Conservation (phyloP, 768 basidiomycete genomes). For the Mycena pura region DNA sequence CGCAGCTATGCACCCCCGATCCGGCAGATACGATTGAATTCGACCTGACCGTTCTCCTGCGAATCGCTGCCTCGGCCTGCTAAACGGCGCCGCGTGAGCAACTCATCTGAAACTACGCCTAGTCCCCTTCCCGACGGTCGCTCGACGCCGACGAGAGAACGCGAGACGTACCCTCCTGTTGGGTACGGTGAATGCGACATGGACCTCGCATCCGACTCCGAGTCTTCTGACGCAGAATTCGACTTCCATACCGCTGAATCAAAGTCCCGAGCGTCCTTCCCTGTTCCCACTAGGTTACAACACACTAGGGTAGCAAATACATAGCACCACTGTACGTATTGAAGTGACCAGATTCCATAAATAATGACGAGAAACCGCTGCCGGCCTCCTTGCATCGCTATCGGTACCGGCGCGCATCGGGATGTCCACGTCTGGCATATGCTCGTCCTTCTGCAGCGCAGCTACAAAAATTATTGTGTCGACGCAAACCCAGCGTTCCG, state of each 20-base stretch:
- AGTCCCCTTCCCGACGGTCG: not conserved
- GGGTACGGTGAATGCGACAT: conserved; percentile 25
- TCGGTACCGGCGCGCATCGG: no score
- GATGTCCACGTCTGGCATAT: no score
- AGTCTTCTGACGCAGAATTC: conserved; percentile 1
- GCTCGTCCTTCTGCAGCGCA: no score
- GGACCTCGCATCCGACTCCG: conserved; percentile 23
- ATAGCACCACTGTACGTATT: no score
- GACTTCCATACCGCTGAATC: not conserved
- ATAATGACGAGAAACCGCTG: no score
- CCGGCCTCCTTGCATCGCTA: no score
- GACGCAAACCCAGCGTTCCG: no score
- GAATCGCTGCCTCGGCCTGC: conserved; percentile 16
- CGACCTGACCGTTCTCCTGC: conserved; percentile 14
- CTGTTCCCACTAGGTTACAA: no score
- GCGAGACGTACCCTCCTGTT: conserved; percentile 15
- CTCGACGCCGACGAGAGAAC: not conserved
- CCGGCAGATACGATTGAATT: conserved; percentile 19
- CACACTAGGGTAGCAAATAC: no score
- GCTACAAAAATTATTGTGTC: no score
- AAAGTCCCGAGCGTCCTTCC: not conserved
- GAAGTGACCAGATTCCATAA: no score
- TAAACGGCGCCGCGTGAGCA: conserved; percentile 18
- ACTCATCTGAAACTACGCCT: conserved; percentile 1
- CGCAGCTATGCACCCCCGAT: conserved; percentile 14